Evolutionary conservation across 2,329 filamentous ascomycete genomes (phyloP).

Genomic region (Paraphaeosphaeria minitans): DNA sequence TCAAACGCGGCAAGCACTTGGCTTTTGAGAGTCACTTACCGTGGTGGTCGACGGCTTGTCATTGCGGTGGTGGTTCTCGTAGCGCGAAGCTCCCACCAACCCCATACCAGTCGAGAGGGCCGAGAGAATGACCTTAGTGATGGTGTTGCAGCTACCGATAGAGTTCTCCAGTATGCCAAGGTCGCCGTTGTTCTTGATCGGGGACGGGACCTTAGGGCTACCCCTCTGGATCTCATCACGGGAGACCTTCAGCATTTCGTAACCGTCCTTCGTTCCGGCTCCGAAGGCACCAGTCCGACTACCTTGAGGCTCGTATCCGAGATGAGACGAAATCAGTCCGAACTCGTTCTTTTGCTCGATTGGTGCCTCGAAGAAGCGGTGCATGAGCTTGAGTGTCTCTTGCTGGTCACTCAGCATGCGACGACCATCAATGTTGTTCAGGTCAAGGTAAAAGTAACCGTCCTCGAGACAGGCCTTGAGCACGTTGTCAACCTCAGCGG

Average conservation of each 20-base stretch:
- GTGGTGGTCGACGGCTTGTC: slow-evolving; percentile 40
- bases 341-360: slow-evolving; percentile 63
- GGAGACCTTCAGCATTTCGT: slow-evolving; percentile 43
- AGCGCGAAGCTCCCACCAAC: slow-evolving; percentile 32
- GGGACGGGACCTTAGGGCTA: slow-evolving; percentile 26
- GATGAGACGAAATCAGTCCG: slow-evolving; percentile 59
- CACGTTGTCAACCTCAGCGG: slow-evolving; percentile 59
- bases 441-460: slow-evolving; percentile 63
- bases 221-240: slow-evolving; percentile 40
- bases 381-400: slow-evolving; percentile 60
- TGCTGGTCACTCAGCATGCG: slow-evolving; percentile 59
- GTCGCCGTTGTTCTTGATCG: slow-evolving; percentile 38
- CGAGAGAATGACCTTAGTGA: slow-evolving; percentile 52
- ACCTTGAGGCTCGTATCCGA: slow-evolving; percentile 51
- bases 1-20: neutral
- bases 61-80: slow-evolving; percentile 40
- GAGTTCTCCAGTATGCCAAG: slow-evolving; percentile 32
- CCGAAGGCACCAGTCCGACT: slow-evolving; percentile 37
- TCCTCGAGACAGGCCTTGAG: slow-evolving; percentile 56
- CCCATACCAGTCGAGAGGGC: slow-evolving; percentile 46
- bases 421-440: slow-evolving; percentile 59
- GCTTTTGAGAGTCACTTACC: slow-evolving; percentile 13
- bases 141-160: slow-evolving; percentile 37
- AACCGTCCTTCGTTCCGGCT: slow-evolving; percentile 35
- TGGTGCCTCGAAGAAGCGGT: slow-evolving; percentile 60